These are phyloP conservation scores for Saposhnikovia divaricata DNA, from an alignment of 129 eudicot genomes.

Conservation along the genomic window DNA sequence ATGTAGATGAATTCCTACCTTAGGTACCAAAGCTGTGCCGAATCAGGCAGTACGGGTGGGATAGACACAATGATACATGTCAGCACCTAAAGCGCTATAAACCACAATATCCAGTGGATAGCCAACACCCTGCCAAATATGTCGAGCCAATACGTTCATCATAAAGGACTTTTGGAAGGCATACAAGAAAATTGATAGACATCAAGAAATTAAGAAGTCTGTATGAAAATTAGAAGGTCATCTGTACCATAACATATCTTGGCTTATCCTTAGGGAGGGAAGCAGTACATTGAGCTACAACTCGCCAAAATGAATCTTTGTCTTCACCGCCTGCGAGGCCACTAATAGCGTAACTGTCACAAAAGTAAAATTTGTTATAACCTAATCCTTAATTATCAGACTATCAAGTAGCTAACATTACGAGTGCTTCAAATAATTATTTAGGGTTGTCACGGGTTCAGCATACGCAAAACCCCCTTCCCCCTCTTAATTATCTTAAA, in stretches of 20 bases:
- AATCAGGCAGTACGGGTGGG: conserved; percentile 98
- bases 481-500: too few relatives aligned
- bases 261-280: conserved; percentile 91
- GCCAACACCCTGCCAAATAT: conserved; percentile 68
- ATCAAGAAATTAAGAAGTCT: background rate
- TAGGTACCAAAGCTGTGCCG: conserved; percentile 95
- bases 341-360: conserved; percentile 92
- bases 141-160: conserved; percentile 8
- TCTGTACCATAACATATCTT: conserved; percentile 87
- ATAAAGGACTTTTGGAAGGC: background rate
- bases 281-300: conserved; percentile 99
- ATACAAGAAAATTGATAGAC: background rate
- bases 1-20: conserved; percentile 29
- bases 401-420: background rate
- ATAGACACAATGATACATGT: conserved; percentile 92
- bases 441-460: background rate
- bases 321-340: conserved; percentile 99
- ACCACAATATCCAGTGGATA: conserved; percentile 96
- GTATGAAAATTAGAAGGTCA: background rate
- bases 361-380: conserved; percentile 28
- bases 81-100: conserved; percentile 98
- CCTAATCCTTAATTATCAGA: conserved; percentile 10
- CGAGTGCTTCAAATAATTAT: background rate
- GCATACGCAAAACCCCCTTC: background rate
- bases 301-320: conserved; percentile 97